phyloP scores from a whole-genome alignment of 805 yeast genomes.

The Candida awuae region DNA sequence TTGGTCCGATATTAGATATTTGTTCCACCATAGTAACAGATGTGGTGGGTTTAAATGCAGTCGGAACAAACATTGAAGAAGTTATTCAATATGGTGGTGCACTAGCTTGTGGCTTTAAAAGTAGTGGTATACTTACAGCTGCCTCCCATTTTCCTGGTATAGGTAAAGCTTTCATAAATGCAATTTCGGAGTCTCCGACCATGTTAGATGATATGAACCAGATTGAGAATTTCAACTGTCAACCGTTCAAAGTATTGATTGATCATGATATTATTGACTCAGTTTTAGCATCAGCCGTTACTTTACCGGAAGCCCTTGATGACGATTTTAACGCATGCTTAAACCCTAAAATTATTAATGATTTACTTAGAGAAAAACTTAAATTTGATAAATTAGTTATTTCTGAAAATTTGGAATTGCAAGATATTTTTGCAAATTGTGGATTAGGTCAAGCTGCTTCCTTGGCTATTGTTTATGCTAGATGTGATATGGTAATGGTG shows the following conservation, averaged over 20 bases:
- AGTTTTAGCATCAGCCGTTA: conserved; percentile 55
- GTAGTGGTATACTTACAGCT: conserved; percentile 45
- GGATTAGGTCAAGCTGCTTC: conserved; percentile 60
- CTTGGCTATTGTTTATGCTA: conserved; percentile 45
- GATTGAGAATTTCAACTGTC: conserved; percentile 38
- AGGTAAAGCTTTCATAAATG: conserved; percentile 51
- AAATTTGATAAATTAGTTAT: conserved; percentile 49
- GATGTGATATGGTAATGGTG: conserved; percentile 56
- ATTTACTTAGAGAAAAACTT: conserved; percentile 41
- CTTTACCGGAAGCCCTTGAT: conserved; percentile 50
- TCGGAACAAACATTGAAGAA: conserved; percentile 51
- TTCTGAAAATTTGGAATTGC: conserved; percentile 56
- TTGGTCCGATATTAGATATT: conserved; percentile 58
- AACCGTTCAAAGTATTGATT: conserved; percentile 45
- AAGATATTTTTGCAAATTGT: conserved; percentile 48
- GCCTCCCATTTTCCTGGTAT: conserved; percentile 64
- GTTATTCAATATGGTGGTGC: conserved; percentile 47
- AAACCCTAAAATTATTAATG: conserved; percentile 43
- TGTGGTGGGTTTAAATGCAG: conserved; percentile 49
- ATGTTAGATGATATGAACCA: conserved; percentile 47
- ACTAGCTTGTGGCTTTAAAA: conserved; percentile 43
- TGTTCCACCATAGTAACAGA: conserved; percentile 47
- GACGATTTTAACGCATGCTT: conserved; percentile 57
- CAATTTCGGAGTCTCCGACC: conserved; percentile 48
- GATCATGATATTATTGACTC: conserved; percentile 43